Evolutionary conservation across 2,329 filamentous ascomycete genomes (phyloP).

Genomic region (Ceratocystis huliohia): DNA sequence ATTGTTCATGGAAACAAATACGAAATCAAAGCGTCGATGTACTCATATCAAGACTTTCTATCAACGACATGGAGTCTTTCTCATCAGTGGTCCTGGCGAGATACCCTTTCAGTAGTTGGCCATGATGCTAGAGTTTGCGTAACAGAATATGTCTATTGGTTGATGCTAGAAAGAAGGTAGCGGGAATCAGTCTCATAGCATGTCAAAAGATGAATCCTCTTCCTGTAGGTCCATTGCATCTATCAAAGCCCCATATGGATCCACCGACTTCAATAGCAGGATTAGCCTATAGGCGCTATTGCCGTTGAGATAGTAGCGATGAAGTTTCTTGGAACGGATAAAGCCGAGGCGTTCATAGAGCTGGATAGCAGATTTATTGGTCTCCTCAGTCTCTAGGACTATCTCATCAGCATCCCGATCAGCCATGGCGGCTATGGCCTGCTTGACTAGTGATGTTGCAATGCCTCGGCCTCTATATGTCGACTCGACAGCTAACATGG

Average conservation of each 20-base stretch:
- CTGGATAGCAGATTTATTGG: conserved; percentile 77
- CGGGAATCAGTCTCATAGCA: neutral
- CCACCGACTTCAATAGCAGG: conserved; percentile 54
- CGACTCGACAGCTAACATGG: conserved; percentile 88
- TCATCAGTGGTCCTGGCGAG: too few relatives aligned
- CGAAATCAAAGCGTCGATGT: conserved; percentile 47
- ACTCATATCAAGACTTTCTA: conserved; percentile 25
- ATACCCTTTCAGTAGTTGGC: too few relatives aligned
- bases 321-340: conserved; percentile 77
- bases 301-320: conserved; percentile 92
- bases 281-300: conserved; percentile 88
- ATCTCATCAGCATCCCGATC: conserved; percentile 78
- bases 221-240: neutral
- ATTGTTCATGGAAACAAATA: conserved; percentile 49
- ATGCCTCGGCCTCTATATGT: conserved; percentile 73
- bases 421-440: conserved; percentile 84
- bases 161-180: neutral
- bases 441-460: conserved; percentile 74
- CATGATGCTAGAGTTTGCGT: too few relatives aligned
- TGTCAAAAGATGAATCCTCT: neutral
- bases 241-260: conserved; percentile 22
- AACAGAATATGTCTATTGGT: neutral
- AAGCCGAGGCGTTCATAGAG: conserved; percentile 91
- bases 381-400: conserved; percentile 90
- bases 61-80: neutral